These are phyloP conservation scores for Nyctanthes arbortristis DNA, from an alignment of 257 asterid genomes.

Conservation along the genomic window DNA sequence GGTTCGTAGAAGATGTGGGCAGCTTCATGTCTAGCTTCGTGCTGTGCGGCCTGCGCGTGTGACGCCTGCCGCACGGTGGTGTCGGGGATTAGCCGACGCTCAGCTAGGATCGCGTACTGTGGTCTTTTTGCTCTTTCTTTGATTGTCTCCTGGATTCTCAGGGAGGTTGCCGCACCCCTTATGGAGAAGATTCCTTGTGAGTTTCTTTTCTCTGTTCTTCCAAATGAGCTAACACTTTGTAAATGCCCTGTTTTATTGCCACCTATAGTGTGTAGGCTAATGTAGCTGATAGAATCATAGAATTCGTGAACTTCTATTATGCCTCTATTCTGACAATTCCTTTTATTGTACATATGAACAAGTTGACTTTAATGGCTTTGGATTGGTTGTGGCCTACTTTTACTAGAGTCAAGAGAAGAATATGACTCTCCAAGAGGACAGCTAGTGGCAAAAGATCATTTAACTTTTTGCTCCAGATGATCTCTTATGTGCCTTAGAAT, in stretches of 20 bases:
- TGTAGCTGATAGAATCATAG: neutral
- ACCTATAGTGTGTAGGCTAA: neutral
- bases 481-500: neutral
- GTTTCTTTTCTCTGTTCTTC: constrained; percentile 9
- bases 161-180: constrained; percentile 90
- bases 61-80: constrained; percentile 74
- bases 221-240: too few species aligned
- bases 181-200: constrained; percentile 86
- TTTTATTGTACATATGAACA: neutral
- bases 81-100: constrained; percentile 80
- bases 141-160: constrained; percentile 79
- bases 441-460: neutral
- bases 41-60: constrained; percentile 88
- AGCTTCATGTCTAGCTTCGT: constrained; percentile 84
- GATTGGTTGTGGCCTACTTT: neutral
- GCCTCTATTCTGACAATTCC: neutral
- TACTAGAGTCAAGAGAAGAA: too few species aligned
- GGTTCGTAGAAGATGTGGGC: constrained; percentile 71
- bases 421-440: too few species aligned
- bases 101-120: constrained; percentile 88
- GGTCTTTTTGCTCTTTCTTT: constrained; percentile 82
- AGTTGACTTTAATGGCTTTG: neutral
- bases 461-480: neutral
- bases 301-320: neutral
- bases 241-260: neutral